Conservation (phyloP, 768 basidiomycete genomes). For the Thelephora aurantiotincta region DNA sequence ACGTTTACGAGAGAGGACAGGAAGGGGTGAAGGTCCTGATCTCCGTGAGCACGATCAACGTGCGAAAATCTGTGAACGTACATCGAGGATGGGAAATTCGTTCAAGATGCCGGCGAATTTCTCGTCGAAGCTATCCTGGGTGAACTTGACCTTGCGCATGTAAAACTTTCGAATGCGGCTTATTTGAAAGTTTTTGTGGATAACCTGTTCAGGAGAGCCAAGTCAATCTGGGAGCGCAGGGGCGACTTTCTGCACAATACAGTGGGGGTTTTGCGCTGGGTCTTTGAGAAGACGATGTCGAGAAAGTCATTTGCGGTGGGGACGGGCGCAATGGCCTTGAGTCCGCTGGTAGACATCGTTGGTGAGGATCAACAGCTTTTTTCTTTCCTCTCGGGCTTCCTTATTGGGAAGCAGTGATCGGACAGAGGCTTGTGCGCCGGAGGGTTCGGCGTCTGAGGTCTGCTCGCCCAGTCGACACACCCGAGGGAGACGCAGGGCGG, state of each 20-base stretch:
- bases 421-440: no score
- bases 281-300: slow-evolving; percentile 87
- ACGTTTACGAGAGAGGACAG: slow-evolving; percentile 93
- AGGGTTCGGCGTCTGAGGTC: no score
- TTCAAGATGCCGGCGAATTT: slow-evolving; percentile 85
- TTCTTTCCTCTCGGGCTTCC: no score
- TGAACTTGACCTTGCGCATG: slow-evolving; percentile 99
- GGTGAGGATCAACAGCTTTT: neutral
- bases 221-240: neutral
- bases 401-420: neutral
- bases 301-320: slow-evolving; percentile 91
- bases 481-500: no score
- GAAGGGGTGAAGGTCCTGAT: slow-evolving; percentile 88
- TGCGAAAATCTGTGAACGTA: slow-evolving; percentile 25
- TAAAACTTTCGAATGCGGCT: slow-evolving; percentile 96
- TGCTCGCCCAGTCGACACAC: no score
- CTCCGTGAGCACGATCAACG: neutral
- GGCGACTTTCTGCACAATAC: slow-evolving; percentile 24
- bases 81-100: slow-evolving; percentile 97
- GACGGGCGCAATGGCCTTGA: slow-evolving; percentile 97
- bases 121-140: slow-evolving; percentile 93
- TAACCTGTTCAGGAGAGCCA: slow-evolving; percentile 40
- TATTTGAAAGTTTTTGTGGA: slow-evolving; percentile 99
- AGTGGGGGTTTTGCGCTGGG: slow-evolving; percentile 95
- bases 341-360: slow-evolving; percentile 69